These are phyloP conservation scores for Kockiozyma suomiensis DNA, from an alignment of 805 yeast species.

Conservation along the genomic window DNA sequence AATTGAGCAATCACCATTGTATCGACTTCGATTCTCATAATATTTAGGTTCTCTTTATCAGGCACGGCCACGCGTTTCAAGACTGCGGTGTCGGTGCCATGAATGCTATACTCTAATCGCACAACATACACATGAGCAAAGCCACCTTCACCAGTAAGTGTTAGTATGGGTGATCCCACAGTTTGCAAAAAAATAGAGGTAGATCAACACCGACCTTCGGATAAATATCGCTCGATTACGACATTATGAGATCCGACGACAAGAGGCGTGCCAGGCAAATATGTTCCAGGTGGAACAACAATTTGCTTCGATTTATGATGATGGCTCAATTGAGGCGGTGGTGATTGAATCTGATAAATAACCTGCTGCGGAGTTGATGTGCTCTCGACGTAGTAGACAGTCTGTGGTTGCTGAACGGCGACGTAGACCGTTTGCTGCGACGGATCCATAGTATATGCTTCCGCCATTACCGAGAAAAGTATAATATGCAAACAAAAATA, in stretches of 20 bases:
- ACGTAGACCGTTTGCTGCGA: slow-evolving; percentile 14
- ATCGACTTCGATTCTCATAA: slow-evolving; percentile 91
- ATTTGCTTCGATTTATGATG: slow-evolving; percentile 5
- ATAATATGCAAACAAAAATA: background rate
- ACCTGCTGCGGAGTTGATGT: slow-evolving; percentile 11
- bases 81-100: slow-evolving; percentile 65
- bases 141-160: slow-evolving; percentile 52
- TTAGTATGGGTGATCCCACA: background rate
- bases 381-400: slow-evolving; percentile 10
- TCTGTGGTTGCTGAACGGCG: slow-evolving; percentile 16
- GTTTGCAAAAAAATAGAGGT: background rate
- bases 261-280: slow-evolving; percentile 72
- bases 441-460: slow-evolving; percentile 9
- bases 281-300: slow-evolving; percentile 44
- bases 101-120: slow-evolving; percentile 61
- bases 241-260: slow-evolving; percentile 83
- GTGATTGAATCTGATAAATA: slow-evolving; percentile 9
- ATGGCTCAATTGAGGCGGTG: background rate
- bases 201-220: slow-evolving; percentile 57
- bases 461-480: background rate
- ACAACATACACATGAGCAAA: slow-evolving; percentile 94
- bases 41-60: slow-evolving; percentile 77
- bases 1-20: slow-evolving; percentile 60
- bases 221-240: slow-evolving; percentile 67
- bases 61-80: slow-evolving; percentile 95